Percentiles rank a stretch among this genome's conserved stretches.
These are phyloP conservation scores for Amauroascus verrucosus DNA, from an alignment of 2,329 filamentous ascomycete species.

Conservation along the genomic window DNA sequence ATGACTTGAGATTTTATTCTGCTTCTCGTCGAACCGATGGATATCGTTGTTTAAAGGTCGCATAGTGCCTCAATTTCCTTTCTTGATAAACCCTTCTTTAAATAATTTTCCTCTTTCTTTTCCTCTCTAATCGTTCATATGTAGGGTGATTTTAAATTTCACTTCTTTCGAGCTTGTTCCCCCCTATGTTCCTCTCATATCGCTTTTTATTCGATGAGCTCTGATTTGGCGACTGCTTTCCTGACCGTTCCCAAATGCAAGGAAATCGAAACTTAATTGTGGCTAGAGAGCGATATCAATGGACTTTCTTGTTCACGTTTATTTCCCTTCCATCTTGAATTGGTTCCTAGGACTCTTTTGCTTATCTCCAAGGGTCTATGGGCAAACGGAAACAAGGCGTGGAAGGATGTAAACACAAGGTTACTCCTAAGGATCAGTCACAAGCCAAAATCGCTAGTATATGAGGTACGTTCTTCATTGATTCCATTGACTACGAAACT, in stretches of 20 bases:
- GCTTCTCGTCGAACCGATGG: background rate
- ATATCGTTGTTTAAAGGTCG: background rate
- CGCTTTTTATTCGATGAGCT: background rate
- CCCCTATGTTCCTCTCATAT: background rate
- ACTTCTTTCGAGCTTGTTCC: background rate
- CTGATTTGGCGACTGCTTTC: background rate
- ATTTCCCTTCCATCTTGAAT: background rate
- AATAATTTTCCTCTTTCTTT: constrained; percentile 10
- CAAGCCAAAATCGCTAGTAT: no score
- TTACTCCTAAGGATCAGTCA: background rate
- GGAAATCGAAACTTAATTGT: background rate
- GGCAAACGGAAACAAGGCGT: background rate
- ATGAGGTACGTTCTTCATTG: background rate
- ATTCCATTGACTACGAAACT: background rate
- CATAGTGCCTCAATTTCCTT: background rate
- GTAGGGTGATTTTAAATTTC: background rate
- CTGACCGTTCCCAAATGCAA: background rate
- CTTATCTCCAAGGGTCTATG: no score
- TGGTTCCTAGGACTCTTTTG: background rate
- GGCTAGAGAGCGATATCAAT: background rate
- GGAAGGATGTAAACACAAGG: background rate
- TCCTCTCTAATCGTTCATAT: background rate
- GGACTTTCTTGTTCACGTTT: background rate
- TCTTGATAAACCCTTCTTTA: background rate
- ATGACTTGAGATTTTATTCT: background rate